phyloP scores from a whole-genome alignment of 345 rosid genomes.

The Carallia brachiata region DNA sequence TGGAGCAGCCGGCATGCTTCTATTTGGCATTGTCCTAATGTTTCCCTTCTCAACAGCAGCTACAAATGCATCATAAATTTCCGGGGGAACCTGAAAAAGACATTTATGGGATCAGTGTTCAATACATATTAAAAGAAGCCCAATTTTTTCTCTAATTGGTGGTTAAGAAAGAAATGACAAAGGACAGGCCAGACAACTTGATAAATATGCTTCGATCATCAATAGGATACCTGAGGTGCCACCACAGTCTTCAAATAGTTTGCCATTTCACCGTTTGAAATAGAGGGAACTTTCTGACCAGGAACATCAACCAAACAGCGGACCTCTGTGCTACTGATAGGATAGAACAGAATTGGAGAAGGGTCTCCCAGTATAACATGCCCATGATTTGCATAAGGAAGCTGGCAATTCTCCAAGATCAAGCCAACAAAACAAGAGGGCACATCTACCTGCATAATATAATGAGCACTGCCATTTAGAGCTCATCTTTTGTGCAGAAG shows the following conservation, averaged over 20 bases:
- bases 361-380: conserved; percentile 56
- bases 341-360: conserved; percentile 54
- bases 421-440: conserved; percentile 63
- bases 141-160: neutral
- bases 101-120: neutral
- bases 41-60: conserved; percentile 46
- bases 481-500: neutral
- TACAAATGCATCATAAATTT: conserved; percentile 38
- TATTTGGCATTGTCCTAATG: conserved; percentile 53
- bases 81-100: conserved; percentile 38
- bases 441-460: conserved; percentile 45
- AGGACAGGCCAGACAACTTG: neutral
- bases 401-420: conserved; percentile 57
- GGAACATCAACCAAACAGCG: conserved; percentile 74
- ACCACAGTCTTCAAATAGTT: conserved; percentile 48
- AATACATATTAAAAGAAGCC: neutral
- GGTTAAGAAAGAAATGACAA: neutral
- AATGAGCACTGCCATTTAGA: neutral
- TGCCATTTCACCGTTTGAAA: conserved; percentile 67
- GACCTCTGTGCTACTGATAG: conserved; percentile 58
- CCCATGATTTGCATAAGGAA: conserved; percentile 51
- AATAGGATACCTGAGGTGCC: conserved; percentile 46
- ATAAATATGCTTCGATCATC: neutral
- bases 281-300: conserved; percentile 56
- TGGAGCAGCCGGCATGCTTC: conserved; percentile 61